phyloP scores from a whole-genome alignment of 768 basidiomycete species.

The Naganishia onofrii region DNA sequence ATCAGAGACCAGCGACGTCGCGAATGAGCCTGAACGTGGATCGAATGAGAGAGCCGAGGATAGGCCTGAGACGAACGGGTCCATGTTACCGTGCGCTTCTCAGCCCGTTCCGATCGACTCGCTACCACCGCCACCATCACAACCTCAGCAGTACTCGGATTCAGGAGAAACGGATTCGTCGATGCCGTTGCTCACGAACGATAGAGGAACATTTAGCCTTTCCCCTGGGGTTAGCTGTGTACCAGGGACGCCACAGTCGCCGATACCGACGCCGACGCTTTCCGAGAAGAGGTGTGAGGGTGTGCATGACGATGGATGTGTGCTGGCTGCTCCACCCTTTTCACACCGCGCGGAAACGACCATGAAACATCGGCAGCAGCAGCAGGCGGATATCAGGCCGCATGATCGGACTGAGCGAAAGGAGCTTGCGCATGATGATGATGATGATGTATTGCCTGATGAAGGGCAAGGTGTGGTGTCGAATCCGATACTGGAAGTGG shows the following conservation, averaged over 20 bases:
- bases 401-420: not conserved
- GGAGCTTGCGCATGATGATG: not conserved
- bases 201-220: not conserved
- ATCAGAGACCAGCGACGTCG: not conserved
- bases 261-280: not conserved
- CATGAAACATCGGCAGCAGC: not conserved
- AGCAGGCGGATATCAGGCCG: not conserved
- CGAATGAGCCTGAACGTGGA: not conserved
- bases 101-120: not conserved
- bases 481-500: slow-evolving; percentile 47
- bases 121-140: not conserved
- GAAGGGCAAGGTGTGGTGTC: slow-evolving; percentile 10
- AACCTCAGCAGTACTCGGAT: not conserved
- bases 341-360: not conserved
- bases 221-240: not conserved
- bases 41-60: not conserved
- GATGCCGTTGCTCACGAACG: not conserved
- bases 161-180: not conserved
- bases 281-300: not conserved
- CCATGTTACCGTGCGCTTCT: not conserved
- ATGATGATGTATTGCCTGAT: not conserved
- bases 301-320: not conserved
- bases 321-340: not conserved
- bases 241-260: not conserved
- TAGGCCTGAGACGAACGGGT: not conserved